Evolutionary conservation across 2,329 filamentous ascomycete species (phyloP), one percentile per base, ranked within the genome.

Genomic region (Rhynchosporium graminicola): DNA sequence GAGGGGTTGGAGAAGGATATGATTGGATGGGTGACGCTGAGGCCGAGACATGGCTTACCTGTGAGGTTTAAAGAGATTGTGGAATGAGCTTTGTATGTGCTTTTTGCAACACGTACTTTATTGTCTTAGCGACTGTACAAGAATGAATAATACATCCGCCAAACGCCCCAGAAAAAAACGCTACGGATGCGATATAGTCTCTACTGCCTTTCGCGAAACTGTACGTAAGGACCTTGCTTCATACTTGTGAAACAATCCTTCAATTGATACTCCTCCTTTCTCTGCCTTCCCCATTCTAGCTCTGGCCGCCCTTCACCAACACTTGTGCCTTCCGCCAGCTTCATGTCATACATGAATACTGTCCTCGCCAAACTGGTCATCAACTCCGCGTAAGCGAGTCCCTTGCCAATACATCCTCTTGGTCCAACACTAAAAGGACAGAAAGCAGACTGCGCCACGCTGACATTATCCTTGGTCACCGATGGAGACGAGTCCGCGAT

Each of bases 211-310:
- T 65, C 77, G 69, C 77, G 73, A 70, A 88, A 88, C 76, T 90
- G 84, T 61, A 91, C 78, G 76, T 89, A 80, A 0, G 87, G 86
- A 0, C 89, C 89, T 70, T 89, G 82, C 78, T 91, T 92, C 69
- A 83, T 78, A 69, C 87, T 89, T 38, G 89, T 90, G 75, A 92
- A 92, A 20, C 84, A 87, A 73, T 92, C 89, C 57, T 82, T 76
- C 61, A 91, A 77, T 78, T 91, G 88, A 74, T 87, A 90, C 79
- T 92, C 89, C 1, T 72, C 77, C 20, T 71, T 72, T 52, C 82
- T 78, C 60, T 86, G 80, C 51, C 86, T 78, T 0, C 85, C 86
- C 77, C 77, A 82, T 70, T 82, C 83, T 7, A 78, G 71, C 36
- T 76, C 77, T 10, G 40, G 40, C 5, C 38, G 10, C 20, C 59